A percentile compares a stretch with the other conserved stretches of the same genome.
phyloP scores from a whole-genome alignment of 78 protist genomes.

The Dictyostelium capitatum region DNA sequence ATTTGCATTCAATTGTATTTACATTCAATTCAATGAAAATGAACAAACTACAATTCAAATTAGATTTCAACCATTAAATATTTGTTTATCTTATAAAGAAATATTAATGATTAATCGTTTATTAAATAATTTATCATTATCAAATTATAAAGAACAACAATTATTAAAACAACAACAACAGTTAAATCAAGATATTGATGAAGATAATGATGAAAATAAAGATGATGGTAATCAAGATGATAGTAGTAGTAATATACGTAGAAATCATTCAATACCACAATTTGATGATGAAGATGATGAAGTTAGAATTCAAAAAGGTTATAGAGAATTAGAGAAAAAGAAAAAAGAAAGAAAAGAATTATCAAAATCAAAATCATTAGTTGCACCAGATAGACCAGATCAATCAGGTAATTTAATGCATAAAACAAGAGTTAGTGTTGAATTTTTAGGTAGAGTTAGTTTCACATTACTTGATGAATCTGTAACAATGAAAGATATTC shows the following conservation, averaged over 20 bases:
- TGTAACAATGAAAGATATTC: slow-evolving; percentile 47
- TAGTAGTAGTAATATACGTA: not conserved
- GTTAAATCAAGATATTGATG: no score
- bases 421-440: slow-evolving; percentile 38
- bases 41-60: slow-evolving; percentile 52
- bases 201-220: not conserved
- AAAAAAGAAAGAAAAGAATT: not conserved
- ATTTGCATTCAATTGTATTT: slow-evolving; percentile 51
- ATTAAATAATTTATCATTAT: slow-evolving; percentile 8
- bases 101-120: slow-evolving; percentile 44
- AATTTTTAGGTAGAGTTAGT: slow-evolving; percentile 65
- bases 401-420: slow-evolving; percentile 40
- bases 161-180: not conserved
- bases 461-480: slow-evolving; percentile 59
- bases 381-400: slow-evolving; percentile 66
- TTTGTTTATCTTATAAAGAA: slow-evolving; percentile 57
- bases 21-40: slow-evolving; percentile 41
- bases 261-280: not conserved
- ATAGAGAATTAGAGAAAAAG: slow-evolving; percentile 25
- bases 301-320: not conserved
- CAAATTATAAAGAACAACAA: slow-evolving; percentile 6
- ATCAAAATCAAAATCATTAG: slow-evolving; percentile 12
- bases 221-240: not conserved
- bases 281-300: not conserved
- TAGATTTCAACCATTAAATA: slow-evolving; percentile 44